Base-by-base conservation (phyloP, 2,329 filamentous ascomycete genomes). In the Fusarium transvaalense region DNA sequence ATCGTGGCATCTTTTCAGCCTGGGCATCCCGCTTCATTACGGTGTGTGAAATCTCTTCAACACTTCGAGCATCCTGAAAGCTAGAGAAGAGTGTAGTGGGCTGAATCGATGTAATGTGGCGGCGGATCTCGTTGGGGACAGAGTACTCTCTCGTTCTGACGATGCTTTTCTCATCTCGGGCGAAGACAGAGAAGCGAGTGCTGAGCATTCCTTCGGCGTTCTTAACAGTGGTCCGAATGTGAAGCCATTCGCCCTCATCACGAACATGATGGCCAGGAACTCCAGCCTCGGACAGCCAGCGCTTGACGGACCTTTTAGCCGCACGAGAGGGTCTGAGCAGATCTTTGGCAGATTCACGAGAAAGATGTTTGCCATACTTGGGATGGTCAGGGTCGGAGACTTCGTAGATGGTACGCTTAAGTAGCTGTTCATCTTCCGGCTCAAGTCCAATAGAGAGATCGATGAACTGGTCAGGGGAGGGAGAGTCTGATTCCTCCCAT, bases 301-400 rank as follows among this genome's bases (percentile, higher is more conserved):
- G 61, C 10, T 79, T 76, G 15, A 86, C 79, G 0, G 80, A 74
- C 8, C 78, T 72, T 2, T 80, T 74, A 0, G 83, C 78, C 5
- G 77, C 73, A 10, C 74, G 69, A 15, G 74, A 78, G 1, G 85
- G 85, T 7, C 78, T 78, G 25, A 87, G 78, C 65, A 87, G 80
- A 12, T 79, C 77, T 55, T 83, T 81, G 56, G 86, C 82, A 64
- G 85, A 82, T 12, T 83, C 78, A 10, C 82, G 80, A 17, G 79
- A 76, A 67, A 86, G 80, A 66, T 86, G 81, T 42, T 81, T 78
- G 19, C 86, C 85, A 61, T 87, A 87, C 19, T 77, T 79, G 2
- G 73, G 57, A 57, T 83, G 78, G 6, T 75, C 77, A 0, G 85
- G 85, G 1, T 84, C 82, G 3, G 85, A 85, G 66, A 87, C 81